Conservation (phyloP, 129 eudicot genomes). For the Solidago caesia region DNA sequence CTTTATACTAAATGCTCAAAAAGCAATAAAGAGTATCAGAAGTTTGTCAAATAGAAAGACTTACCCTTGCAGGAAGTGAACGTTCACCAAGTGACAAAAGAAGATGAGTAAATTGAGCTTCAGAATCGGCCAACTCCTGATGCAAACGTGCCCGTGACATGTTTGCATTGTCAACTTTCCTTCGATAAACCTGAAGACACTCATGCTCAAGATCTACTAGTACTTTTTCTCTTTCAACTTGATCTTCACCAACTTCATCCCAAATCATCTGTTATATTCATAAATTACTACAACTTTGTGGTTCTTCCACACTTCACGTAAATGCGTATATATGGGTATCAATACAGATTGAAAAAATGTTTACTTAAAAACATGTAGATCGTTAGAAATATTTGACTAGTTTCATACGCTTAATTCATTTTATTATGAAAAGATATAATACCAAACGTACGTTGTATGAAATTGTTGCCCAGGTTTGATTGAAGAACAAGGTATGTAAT, state of each 20-base stretch:
- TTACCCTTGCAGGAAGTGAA: slow-evolving; percentile 81
- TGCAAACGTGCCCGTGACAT: slow-evolving; percentile 83
- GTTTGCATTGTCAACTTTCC: slow-evolving; percentile 86
- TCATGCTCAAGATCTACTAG: slow-evolving; percentile 71
- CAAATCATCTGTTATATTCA: slow-evolving; percentile 61
- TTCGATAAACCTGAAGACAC: slow-evolving; percentile 78
- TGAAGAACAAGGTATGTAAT: too few relatives aligned
- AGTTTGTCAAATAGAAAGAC: not conserved
- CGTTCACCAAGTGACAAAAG: slow-evolving; percentile 81
- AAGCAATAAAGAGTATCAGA: not conserved
- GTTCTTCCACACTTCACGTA: not conserved
- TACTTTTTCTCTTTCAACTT: slow-evolving; percentile 65
- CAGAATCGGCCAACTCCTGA: slow-evolving; percentile 89
- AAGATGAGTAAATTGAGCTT: slow-evolving; percentile 80
- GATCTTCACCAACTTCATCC: slow-evolving; percentile 93
- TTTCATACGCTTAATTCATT: too few relatives aligned
- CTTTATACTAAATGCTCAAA: too few relatives aligned
- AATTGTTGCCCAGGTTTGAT: too few relatives aligned
- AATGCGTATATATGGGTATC: not conserved
- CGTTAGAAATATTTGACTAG: not conserved
- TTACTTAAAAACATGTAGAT: not conserved
- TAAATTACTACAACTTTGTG: not conserved
- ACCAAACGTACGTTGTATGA: too few relatives aligned
- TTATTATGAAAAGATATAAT: too few relatives aligned
- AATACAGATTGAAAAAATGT: not conserved